Evolutionary conservation across 2,329 filamentous ascomycete genomes (phyloP).

Genomic region (Fusarium marasasianum): DNA sequence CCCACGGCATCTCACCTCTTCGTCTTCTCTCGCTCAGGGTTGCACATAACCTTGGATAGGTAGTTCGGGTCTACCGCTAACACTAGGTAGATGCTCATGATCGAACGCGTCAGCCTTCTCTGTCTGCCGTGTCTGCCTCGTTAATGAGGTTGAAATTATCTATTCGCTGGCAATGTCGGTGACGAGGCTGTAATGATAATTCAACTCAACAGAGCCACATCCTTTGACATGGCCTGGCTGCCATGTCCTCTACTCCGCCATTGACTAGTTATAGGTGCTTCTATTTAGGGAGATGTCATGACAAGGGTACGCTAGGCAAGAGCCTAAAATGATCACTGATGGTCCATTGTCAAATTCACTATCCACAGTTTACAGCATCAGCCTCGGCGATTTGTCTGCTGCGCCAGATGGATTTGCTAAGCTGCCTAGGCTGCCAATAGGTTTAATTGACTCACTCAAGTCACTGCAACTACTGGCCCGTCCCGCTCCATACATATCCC

Average conservation of each 20-base stretch:
- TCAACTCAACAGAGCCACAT: conserved; percentile 26
- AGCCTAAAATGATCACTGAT: conserved; percentile 2
- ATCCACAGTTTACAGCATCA: conserved; percentile 23
- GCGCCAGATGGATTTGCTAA: background rate
- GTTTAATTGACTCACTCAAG: conserved; percentile 12
- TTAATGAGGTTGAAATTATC: conserved; percentile 6
- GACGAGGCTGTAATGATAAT: conserved; percentile 27
- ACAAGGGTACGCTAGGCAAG: conserved; percentile 17
- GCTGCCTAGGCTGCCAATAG: background rate
- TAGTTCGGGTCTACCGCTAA: background rate
- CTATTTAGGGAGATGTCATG: conserved; percentile 36
- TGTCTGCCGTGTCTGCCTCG: conserved; percentile 14
- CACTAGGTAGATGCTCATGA: background rate
- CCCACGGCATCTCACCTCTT: conserved; percentile 29
- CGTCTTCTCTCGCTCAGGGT: conserved; percentile 4
- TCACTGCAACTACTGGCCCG: conserved; percentile 3
- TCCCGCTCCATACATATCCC: conserved; percentile 7
- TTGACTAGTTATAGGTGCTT: conserved; percentile 15
- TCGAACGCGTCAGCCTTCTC: conserved; percentile 37
- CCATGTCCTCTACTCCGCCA: conserved; percentile 26
- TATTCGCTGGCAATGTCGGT: conserved; percentile 22
- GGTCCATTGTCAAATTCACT: conserved; percentile 3
- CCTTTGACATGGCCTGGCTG: conserved; percentile 18
- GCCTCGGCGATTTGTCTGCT: conserved; percentile 19
- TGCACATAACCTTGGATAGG: conserved; percentile 7